Base-by-base conservation (phyloP, 169 alveolate genomes). In the Cystoisospora suis region DNA sequence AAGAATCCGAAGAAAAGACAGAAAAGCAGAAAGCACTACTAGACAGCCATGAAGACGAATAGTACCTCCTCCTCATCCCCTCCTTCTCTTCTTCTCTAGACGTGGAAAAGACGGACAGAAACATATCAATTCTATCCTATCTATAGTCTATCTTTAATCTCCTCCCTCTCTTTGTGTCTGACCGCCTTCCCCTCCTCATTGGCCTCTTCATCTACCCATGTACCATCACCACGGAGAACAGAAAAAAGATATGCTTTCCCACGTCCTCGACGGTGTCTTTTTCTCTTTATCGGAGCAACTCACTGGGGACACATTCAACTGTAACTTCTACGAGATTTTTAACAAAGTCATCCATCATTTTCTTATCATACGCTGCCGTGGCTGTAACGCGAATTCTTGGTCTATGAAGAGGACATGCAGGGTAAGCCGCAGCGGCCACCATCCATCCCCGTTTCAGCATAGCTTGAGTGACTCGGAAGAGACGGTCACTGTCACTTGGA, bases 361-460 rank as follows among this genome's bases (percentile, higher is more conserved):
- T 93, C 34, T 93, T 70, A 17, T 94, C 46, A 81, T 93, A 93
- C 5, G 95, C 96, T 20, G 95, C 92, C 0, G 96, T 95, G 12
- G 96, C 97, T 0, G 97, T 95, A 59, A 95, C 92, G 46, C 97
- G 89, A 56, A 95, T 92, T n/a, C 97, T 44, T 1, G 97, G 97
- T 4, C 90, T 49, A 56, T 58, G 58, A 65, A 93, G 89, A 42
- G 97, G 97, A 83, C 97, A 95, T 0, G 97, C 97, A 49, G 97
- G 97, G 81, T 85, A 94, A 75, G 92, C 94, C 0, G 94, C 97
- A 23, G 96, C 95, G 38, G 97, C 92, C 59, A 94, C 92, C 92
- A 91, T 65, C 92, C 93, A 95, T n/a, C 94, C 94, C 53, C 69
- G 88, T 47, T 90, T 89, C 58, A 88, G 91, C 81, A 95, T 45